These are phyloP conservation scores for Albizia julibrissin DNA, from an alignment of 306 rosid species.

Conservation along the genomic window DNA sequence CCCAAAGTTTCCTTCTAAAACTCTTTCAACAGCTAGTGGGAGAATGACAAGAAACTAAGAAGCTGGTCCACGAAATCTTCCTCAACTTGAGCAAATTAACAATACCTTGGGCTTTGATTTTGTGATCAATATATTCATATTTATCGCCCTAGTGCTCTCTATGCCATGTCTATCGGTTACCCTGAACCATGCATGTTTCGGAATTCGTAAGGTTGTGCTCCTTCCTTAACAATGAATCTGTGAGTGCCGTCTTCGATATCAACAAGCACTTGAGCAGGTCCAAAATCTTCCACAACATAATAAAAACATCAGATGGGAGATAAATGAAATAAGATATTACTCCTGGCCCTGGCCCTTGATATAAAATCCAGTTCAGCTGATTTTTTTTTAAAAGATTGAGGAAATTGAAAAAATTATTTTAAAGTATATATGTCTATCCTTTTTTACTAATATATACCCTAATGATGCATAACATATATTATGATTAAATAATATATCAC, in stretches of 20 bases:
- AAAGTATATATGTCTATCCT: too few species aligned
- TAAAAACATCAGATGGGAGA: too few species aligned
- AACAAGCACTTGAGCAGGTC: slow-evolving; percentile 27
- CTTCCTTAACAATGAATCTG: slow-evolving; percentile 6
- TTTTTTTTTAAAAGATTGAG: too few species aligned
- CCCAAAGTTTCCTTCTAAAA: background rate
- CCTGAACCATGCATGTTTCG: too few species aligned
- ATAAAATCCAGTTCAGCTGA: too few species aligned
- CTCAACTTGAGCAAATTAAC: background rate
- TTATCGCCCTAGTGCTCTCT: background rate
- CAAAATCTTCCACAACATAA: background rate
- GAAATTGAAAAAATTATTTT: too few species aligned
- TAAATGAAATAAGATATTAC: too few species aligned
- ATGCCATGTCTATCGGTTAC: background rate
- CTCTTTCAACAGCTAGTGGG: background rate
- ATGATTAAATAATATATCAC: too few species aligned
- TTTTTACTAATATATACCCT: too few species aligned
- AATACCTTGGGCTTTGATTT: background rate
- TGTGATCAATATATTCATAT: background rate
- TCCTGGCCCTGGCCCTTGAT: too few species aligned
- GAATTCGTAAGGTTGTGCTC: too few species aligned
- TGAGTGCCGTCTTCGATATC: slow-evolving; percentile 16
- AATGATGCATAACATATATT: too few species aligned
- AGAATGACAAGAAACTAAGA: background rate
- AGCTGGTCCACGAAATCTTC: background rate